Percentiles rank a stretch among this genome's conserved stretches.
These are phyloP conservation scores for Chalciporus piperatus DNA, from an alignment of 768 basidiomycete genomes.

Conservation along the genomic window DNA sequence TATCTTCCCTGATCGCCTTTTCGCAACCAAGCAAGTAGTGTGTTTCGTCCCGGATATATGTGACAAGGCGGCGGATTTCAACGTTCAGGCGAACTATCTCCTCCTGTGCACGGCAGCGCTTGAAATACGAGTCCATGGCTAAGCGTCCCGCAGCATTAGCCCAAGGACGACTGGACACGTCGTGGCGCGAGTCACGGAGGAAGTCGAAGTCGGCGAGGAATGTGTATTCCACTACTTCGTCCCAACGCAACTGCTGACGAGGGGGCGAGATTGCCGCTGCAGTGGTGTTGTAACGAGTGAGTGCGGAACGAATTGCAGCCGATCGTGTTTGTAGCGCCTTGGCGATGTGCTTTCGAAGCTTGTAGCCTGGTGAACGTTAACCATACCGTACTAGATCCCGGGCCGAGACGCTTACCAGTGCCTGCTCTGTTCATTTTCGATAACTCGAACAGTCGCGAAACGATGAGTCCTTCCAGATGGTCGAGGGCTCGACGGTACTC, in stretches of 20 bases:
- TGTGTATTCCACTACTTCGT: constrained; percentile 2
- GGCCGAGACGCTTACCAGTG: constrained; percentile 11
- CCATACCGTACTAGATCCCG: not conserved
- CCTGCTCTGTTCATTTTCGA: constrained; percentile 20
- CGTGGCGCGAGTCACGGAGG: not conserved
- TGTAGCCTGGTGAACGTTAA: constrained; percentile 1
- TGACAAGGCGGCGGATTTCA: constrained; percentile 1
- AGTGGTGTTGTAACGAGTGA: not conserved
- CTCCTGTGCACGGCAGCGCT: constrained; percentile 1
- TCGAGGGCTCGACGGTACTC: constrained; percentile 14
- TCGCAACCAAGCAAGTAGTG: too few relatives aligned
- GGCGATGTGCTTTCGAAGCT: constrained; percentile 4
- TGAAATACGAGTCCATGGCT: constrained; percentile 6
- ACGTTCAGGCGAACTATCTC: constrained; percentile 6
- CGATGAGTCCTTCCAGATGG: constrained; percentile 12
- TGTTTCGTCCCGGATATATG: not conserved
- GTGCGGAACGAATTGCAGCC: not conserved
- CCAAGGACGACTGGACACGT: not conserved
- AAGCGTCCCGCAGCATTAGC: not conserved
- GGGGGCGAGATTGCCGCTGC: not conserved
- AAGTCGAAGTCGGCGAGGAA: constrained; percentile 7
- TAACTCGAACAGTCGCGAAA: constrained; percentile 17
- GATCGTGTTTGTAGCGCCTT: constrained; percentile 1
- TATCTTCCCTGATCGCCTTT: too few relatives aligned
- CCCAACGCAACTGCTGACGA: not conserved